A percentile compares a stretch with the other conserved stretches of the same genome.
Conservation (phyloP, 2,329 filamentous ascomycete genomes). For the Talaromyces sp. region DNA sequence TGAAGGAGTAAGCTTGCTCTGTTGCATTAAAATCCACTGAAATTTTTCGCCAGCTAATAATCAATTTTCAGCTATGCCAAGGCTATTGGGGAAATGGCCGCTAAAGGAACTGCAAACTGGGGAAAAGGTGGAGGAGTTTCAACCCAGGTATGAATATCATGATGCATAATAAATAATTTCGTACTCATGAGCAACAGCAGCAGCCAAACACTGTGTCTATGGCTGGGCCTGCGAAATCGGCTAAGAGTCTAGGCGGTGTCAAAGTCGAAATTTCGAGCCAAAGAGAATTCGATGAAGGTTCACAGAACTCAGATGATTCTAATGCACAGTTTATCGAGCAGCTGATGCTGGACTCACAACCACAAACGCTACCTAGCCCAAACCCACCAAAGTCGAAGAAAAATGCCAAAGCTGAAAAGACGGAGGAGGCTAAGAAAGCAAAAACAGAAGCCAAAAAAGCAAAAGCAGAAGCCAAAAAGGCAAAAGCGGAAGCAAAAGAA, state of each 20-base stretch:
- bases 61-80: slow-evolving; percentile 1
- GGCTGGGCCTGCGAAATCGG: neutral
- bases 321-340: neutral
- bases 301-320: neutral
- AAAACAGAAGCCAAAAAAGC: neutral
- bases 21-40: neutral
- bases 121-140: neutral
- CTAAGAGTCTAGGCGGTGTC: neutral
- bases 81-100: slow-evolving; percentile 3
- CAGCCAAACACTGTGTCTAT: neutral
- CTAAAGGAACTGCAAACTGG: neutral
- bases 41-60: neutral
- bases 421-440: neutral
- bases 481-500: neutral
- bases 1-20: neutral
- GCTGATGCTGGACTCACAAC: neutral
- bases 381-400: neutral
- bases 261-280: neutral
- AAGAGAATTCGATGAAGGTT: neutral
- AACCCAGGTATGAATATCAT: neutral
- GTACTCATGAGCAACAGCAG: neutral
- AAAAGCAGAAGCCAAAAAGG: neutral
- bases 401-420: neutral
- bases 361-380: neutral
- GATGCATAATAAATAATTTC: neutral